These are phyloP conservation scores for Umbelopsis sp. DNA, from an alignment of 192 early-diverging fungal genomes.

Conservation along the genomic window DNA sequence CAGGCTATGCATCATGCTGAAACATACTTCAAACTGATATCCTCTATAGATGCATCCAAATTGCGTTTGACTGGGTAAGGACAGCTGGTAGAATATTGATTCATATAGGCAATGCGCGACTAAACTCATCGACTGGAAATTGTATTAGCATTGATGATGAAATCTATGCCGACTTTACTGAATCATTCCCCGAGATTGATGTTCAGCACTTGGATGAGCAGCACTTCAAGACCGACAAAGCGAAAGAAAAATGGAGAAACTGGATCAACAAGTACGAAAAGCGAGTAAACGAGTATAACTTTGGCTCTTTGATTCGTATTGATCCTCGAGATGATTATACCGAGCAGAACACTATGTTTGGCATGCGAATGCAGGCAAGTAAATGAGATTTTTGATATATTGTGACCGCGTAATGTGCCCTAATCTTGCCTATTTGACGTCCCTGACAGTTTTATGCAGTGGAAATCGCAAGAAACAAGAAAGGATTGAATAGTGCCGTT, in stretches of 20 bases:
- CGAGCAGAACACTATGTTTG: slow-evolving; percentile 89
- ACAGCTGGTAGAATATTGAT: neutral
- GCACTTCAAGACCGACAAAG: slow-evolving; percentile 78
- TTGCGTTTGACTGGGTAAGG: slow-evolving; percentile 80
- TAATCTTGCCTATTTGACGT: slow-evolving; percentile 20
- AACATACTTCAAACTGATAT: slow-evolving; percentile 86
- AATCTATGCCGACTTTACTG: slow-evolving; percentile 76
- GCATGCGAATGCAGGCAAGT: slow-evolving; percentile 51
- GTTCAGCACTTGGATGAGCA: slow-evolving; percentile 69
- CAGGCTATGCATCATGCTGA: slow-evolving; percentile 92
- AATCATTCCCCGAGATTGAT: slow-evolving; percentile 78
- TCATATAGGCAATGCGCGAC: neutral
- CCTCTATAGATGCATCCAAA: slow-evolving; percentile 66
- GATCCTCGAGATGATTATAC: slow-evolving; percentile 78
- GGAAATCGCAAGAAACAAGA: slow-evolving; percentile 89
- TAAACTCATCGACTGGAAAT: neutral
- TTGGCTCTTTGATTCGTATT: slow-evolving; percentile 86
- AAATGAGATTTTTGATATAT: neutral
- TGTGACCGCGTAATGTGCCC: neutral
- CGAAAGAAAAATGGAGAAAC: slow-evolving; percentile 88
- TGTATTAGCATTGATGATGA: slow-evolving; percentile 75
- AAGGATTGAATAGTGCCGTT: slow-evolving; percentile 69
- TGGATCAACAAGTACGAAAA: slow-evolving; percentile 89
- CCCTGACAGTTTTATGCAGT: slow-evolving; percentile 79
- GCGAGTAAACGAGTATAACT: slow-evolving; percentile 89